A percentile compares a stretch with the other conserved stretches of the same genome.
Conservation (phyloP, 495 filamentous ascomycete genomes). For the Aspergillus ellipticus region DNA sequence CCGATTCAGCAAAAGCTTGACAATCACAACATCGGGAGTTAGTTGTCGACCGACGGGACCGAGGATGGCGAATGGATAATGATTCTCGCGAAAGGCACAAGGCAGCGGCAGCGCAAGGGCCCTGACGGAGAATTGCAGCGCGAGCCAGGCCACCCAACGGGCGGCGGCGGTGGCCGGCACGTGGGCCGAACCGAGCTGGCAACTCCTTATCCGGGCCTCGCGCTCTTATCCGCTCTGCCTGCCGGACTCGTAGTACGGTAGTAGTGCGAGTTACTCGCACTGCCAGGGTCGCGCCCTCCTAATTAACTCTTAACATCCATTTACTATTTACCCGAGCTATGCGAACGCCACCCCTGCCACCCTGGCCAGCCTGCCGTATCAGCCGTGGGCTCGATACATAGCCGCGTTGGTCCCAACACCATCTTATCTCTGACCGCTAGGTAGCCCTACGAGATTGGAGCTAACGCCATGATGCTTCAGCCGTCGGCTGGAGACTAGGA, state of each 20-base stretch:
- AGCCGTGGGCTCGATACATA: no score
- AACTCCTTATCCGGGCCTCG: not conserved
- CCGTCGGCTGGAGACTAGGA: not conserved
- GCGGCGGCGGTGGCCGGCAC: not conserved
- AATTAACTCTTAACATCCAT: not conserved
- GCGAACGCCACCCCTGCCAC: not conserved
- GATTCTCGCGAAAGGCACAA: not conserved
- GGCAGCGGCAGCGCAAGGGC: not conserved
- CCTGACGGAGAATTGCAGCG: not conserved
- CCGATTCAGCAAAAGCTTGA: not conserved
- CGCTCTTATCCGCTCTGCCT: no score
- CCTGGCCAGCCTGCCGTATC: no score
- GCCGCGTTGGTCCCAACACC: not conserved
- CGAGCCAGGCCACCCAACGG: not conserved
- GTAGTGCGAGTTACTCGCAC: no score
- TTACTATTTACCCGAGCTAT: conserved; percentile 5
- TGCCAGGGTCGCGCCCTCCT: no score
- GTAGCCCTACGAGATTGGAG: not conserved
- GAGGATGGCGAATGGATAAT: not conserved
- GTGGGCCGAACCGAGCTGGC: not conserved
- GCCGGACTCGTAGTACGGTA: no score
- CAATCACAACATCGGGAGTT: not conserved
- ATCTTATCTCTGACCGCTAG: not conserved
- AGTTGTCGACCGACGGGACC: not conserved
- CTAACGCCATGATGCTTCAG: not conserved